Conservation (phyloP, 495 filamentous ascomycete genomes). For the Amphirosellinia nigrospora region DNA sequence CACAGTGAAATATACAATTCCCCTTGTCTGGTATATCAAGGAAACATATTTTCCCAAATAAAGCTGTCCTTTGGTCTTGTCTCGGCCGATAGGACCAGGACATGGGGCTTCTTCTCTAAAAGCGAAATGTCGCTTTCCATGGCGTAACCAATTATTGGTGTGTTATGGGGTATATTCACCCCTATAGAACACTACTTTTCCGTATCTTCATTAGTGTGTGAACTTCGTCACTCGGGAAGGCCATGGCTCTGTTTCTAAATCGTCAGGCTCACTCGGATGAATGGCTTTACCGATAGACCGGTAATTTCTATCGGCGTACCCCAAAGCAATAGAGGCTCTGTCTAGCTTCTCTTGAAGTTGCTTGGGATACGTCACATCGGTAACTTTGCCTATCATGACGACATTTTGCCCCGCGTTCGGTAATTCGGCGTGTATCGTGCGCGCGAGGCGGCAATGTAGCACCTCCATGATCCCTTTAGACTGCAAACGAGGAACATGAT, state of each 20-base stretch:
- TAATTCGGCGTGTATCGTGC: slow-evolving; percentile 19
- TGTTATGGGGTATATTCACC: neutral
- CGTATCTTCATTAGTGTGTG: neutral
- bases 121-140: neutral
- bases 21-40: neutral
- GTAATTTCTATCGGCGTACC: slow-evolving; percentile 25
- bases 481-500: slow-evolving; percentile 14
- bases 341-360: neutral
- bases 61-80: neutral
- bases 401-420: slow-evolving; percentile 18
- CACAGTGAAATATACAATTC: neutral
- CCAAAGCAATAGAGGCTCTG: slow-evolving; percentile 4
- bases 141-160: neutral
- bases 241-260: neutral
- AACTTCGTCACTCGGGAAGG: neutral
- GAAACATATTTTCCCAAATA: neutral
- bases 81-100: neutral
- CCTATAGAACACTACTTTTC: neutral
- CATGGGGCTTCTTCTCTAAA: no score
- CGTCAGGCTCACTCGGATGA: neutral
- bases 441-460: slow-evolving; percentile 20
- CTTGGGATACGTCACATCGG: slow-evolving; percentile 1
- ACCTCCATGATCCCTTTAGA: slow-evolving; percentile 19
- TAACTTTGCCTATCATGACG: slow-evolving; percentile 24
- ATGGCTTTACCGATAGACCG: slow-evolving; percentile 13